Conservation (phyloP, 768 basidiomycete species). For the Lyophyllum shimeji region DNA sequence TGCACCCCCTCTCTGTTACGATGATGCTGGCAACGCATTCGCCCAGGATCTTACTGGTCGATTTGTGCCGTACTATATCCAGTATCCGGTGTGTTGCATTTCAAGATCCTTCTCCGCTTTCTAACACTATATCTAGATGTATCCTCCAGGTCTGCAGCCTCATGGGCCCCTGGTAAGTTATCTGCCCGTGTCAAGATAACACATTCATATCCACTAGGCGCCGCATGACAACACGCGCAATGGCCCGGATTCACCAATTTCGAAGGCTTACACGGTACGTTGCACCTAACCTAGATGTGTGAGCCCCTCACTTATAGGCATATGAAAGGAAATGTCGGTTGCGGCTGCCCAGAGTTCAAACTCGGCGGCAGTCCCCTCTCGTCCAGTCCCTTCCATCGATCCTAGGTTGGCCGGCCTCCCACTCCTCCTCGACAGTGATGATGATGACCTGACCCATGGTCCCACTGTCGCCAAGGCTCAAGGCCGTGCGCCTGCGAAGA, state of each 20-base stretch:
- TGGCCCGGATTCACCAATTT: background rate
- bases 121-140: background rate
- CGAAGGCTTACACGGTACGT: background rate
- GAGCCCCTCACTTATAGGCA: too few relatives aligned
- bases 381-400: background rate
- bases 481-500: background rate
- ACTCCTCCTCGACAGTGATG: background rate
- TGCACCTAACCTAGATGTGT: too few relatives aligned
- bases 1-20: background rate
- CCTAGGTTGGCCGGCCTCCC: background rate
- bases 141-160: background rate
- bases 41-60: background rate
- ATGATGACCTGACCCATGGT: conserved; percentile 3
- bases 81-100: background rate
- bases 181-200: background rate
- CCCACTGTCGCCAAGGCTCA: conserved; percentile 8
- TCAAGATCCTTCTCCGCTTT: background rate
- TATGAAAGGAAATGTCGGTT: too few relatives aligned
- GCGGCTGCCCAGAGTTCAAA: too few relatives aligned
- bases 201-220: background rate
- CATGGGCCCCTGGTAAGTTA: background rate
- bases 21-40: background rate
- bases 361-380: too few relatives aligned
- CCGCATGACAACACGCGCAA: background rate
- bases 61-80: background rate